Base-by-base conservation (phyloP, 2,329 filamentous ascomycete genomes). In the Neofusicoccum sp. region DNA sequence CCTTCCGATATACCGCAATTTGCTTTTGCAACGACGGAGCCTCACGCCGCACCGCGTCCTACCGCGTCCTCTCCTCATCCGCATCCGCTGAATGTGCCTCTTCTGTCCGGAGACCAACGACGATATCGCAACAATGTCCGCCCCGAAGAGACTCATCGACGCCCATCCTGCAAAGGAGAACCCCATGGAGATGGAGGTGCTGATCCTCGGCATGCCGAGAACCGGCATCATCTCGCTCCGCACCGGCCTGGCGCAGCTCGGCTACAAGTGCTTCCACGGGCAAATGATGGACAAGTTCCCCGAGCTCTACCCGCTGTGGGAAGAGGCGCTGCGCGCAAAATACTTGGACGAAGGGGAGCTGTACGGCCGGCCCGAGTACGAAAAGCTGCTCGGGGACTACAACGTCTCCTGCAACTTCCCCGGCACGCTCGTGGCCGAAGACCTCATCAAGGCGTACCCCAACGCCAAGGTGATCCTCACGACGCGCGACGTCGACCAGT, bases 251-350 rank as follows among this genome's bases (percentile, higher is more conserved):
- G 61, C 49, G 24, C 56, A 68, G 30, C 65, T 75, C 2, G 69
- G 67, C 6, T 68, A 71, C 48, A 62, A 64, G 14, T 8, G 34
- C 34, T 8, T 38, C 34, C 14, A 38, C 34, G 9, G 20, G 20
- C 20, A 38, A 9, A 38, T 38, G 34, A 38, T 38, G 20, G 20
- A 20, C 20, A 20, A 20, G 20, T 20, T 20, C 20, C 20, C 20
- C 20, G 20, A 20, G 20, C 20, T 20, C 20, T 20, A 20, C 20
- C 20, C 20, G 20, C 8, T 38, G 34, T 78, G 75, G 75, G 61
- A 69, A 31, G 68, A 73, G 38, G 73, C 75, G 6, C 66, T 73
- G 28, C 65, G 70, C 4, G 68, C 69, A 43, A 76, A 75, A 59
- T 71, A 69, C 43, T 67, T 69, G 28, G 62, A 63, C 3, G 63